Percentiles rank a stretch among this genome's conserved stretches.
phyloP scores from a whole-genome alignment of 2,329 filamentous ascomycete species.

The Coniella vitis region DNA sequence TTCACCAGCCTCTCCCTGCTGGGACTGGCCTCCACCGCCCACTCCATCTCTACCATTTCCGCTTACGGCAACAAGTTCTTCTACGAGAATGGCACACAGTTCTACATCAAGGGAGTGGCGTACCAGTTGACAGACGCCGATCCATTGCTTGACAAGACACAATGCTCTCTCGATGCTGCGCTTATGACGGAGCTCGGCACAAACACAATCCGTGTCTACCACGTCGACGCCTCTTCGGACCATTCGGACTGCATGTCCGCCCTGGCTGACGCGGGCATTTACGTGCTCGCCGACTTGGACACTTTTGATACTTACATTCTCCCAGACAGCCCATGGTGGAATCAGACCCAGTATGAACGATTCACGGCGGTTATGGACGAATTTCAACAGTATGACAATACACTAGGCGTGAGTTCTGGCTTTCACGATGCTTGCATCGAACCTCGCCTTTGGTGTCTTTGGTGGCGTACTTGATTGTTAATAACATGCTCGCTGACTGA shows the following conservation, averaged over 20 bases:
- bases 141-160: conserved; percentile 66
- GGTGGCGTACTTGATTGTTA: no score
- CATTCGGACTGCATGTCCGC: conserved; percentile 77
- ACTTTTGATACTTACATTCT: conserved; percentile 64
- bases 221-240: conserved; percentile 65
- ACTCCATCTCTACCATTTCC: conserved; percentile 42
- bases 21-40: conserved; percentile 26
- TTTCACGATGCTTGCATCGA: not conserved
- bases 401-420: conserved; percentile 46
- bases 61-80: conserved; percentile 78
- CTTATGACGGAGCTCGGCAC: conserved; percentile 76
- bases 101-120: conserved; percentile 49
- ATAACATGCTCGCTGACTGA: not conserved
- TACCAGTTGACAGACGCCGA: conserved; percentile 61
- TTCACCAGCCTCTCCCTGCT: conserved; percentile 27
- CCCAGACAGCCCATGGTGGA: conserved; percentile 60
- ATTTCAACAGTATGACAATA: conserved; percentile 72
- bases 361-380: conserved; percentile 70
- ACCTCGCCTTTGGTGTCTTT: not conserved
- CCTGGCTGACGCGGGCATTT: conserved; percentile 75
- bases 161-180: conserved; percentile 68
- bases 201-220: conserved; percentile 83
- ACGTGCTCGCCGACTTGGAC: conserved; percentile 77
- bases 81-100: conserved; percentile 56
- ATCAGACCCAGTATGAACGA: conserved; percentile 58